Evolutionary conservation across 108 stramenopile genomes (phyloP).

Genomic region (Cyclotella cryptica): DNA sequence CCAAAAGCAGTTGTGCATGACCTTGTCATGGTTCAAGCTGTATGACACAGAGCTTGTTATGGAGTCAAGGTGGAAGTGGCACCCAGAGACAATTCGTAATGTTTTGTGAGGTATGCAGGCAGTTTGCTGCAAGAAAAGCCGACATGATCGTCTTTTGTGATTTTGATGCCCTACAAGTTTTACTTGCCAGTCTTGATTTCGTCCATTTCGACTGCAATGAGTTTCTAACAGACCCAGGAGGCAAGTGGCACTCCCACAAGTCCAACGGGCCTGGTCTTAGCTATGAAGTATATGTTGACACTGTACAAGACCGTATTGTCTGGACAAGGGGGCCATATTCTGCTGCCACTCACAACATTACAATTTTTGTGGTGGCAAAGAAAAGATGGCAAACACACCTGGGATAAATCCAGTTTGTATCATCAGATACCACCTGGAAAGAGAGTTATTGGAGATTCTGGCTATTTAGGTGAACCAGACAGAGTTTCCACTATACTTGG

Average conservation of each 20-base stretch:
- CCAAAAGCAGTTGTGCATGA: neutral
- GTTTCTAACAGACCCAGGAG: conserved; percentile 5
- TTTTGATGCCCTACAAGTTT: neutral
- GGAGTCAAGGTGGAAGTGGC: conserved; percentile 15
- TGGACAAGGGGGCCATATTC: conserved; percentile 57
- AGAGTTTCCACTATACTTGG: conserved; percentile 6
- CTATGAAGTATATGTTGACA: conserved; percentile 40
- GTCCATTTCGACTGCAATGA: conserved; percentile 6
- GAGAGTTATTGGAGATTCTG: conserved; percentile 19
- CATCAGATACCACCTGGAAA: neutral
- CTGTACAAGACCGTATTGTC: conserved; percentile 28
- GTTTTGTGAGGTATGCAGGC: neutral
- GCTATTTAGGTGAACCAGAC: conserved; percentile 1
- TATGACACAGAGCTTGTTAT: neutral
- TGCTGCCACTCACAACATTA: too few relatives aligned
- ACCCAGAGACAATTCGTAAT: conserved; percentile 7
- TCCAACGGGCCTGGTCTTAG: too few relatives aligned
- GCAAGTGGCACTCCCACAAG: conserved; percentile 51
- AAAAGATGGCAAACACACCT: conserved; percentile 3
- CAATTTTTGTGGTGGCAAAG: conserved; percentile 30
- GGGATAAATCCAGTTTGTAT: neutral
- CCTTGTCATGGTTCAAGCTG: conserved; percentile 2
- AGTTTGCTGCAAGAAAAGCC: neutral
- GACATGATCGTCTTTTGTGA: conserved; percentile 10
- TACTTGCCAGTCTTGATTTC: conserved; percentile 4